A percentile compares a stretch with the other conserved stretches of the same genome.
Conservation (phyloP, 176 grass and related monocot species). For the Oryza punctata region DNA sequence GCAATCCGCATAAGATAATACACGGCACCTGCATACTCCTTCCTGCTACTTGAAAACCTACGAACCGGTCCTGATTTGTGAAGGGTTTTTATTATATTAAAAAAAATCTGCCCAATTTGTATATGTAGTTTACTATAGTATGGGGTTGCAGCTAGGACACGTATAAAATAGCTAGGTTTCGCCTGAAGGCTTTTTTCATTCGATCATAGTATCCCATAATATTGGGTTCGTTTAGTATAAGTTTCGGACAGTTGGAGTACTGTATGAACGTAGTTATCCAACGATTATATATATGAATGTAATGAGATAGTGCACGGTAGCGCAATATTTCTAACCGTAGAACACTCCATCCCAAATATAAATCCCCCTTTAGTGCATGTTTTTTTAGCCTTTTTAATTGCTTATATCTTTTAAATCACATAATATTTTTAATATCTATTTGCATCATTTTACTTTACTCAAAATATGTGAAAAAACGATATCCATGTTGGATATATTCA, state of each 20-base stretch:
- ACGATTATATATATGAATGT: neutral
- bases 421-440: no score
- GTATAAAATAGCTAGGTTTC: neutral
- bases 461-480: no score
- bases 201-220: neutral
- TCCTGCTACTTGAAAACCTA: neutral
- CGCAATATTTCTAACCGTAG: no score
- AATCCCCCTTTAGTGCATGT: no score
- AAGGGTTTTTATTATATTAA: neutral
- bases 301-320: no score
- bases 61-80: neutral
- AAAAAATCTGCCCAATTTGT: neutral
- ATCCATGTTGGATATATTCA: no score
- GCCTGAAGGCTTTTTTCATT: neutral
- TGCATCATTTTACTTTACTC: no score
- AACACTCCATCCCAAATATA: no score
- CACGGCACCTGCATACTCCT: neutral
- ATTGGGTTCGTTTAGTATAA: neutral
- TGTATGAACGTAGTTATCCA: neutral
- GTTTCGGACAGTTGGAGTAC: neutral
- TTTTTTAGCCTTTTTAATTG: no score
- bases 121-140: neutral
- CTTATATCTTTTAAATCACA: no score
- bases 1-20: slow-evolving; percentile 14
- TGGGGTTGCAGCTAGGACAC: neutral